Percentiles rank a stretch among this genome's conserved stretches.
Conservation (phyloP, 371 early-diverging fungal genomes). For the Rhizopus delemar region DNA sequence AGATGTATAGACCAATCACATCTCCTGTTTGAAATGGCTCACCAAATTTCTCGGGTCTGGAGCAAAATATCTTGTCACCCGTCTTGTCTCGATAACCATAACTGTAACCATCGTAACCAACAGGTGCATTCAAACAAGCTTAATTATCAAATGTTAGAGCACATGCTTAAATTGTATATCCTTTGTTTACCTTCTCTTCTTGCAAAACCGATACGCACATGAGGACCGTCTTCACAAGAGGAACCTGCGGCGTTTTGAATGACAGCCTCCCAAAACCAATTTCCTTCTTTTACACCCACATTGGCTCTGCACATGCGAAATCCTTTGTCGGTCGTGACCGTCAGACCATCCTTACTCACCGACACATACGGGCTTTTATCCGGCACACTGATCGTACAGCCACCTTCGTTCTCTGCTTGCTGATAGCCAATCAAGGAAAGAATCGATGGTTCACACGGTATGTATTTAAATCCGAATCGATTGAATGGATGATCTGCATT, state of each 20-base stretch:
- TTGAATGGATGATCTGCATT: conserved; percentile 49
- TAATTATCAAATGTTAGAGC: no score
- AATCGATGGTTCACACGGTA: conserved; percentile 57
- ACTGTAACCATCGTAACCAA: conserved; percentile 71
- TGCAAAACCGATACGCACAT: conserved; percentile 71
- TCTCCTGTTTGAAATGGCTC: conserved; percentile 68
- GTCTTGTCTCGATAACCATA: conserved; percentile 71
- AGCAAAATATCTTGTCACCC: conserved; percentile 66
- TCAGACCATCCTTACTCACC: conserved; percentile 61
- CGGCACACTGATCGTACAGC: conserved; percentile 58
- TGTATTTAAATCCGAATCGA: conserved; percentile 67
- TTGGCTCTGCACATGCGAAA: conserved; percentile 73
- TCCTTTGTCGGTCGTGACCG: conserved; percentile 66
- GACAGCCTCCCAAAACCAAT: conserved; percentile 70
- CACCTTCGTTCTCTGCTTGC: conserved; percentile 53
- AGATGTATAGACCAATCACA: conserved; percentile 68
- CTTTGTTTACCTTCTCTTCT: conserved; percentile 62
- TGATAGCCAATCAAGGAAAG: conserved; percentile 59
- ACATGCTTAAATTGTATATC: not conserved
- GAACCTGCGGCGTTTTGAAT: conserved; percentile 46
- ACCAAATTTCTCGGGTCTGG: conserved; percentile 56
- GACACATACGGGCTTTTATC: conserved; percentile 70
- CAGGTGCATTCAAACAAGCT: conserved; percentile 70
- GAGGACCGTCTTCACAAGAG: conserved; percentile 53
- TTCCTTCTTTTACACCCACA: conserved; percentile 67